A percentile compares a stretch with the other conserved stretches of the same genome.
Evolutionary conservation across 1,284 basidiomycete species (phyloP).

Genomic region (Pholiota adiposa): DNA sequence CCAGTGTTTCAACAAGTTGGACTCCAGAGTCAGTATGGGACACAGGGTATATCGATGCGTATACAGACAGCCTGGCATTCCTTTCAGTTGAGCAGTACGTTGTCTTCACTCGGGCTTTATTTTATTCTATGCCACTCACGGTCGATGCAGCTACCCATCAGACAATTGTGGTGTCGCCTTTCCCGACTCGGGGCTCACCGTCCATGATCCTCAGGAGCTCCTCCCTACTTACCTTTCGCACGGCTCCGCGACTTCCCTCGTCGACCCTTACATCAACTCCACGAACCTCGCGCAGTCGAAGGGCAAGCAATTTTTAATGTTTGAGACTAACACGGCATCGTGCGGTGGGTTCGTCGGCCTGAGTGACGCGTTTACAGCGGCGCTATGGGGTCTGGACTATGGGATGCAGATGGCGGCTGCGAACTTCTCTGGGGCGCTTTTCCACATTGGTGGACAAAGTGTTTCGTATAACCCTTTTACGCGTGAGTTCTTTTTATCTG

Average conservation of each 20-base stretch:
- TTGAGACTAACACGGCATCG: slow-evolving; percentile 82
- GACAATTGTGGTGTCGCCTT: slow-evolving; percentile 58
- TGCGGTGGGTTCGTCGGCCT: slow-evolving; percentile 83
- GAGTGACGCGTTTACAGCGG: slow-evolving; percentile 71
- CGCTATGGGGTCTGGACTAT: slow-evolving; percentile 76
- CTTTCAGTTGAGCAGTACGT: slow-evolving; percentile 60
- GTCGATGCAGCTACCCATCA: slow-evolving; percentile 47
- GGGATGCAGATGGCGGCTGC: slow-evolving; percentile 61
- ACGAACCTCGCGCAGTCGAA: slow-evolving; percentile 45
- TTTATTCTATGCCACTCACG: background rate
- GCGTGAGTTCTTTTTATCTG: slow-evolving; percentile 13
- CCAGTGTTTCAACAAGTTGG: slow-evolving; percentile 60
- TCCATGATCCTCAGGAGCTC: slow-evolving; percentile 52
- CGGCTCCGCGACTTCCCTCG: slow-evolving; percentile 47
- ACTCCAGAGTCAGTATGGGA: slow-evolving; percentile 55
- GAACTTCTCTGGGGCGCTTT: slow-evolving; percentile 61
- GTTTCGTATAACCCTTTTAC: slow-evolving; percentile 58
- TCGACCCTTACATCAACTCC: slow-evolving; percentile 53
- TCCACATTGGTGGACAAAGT: slow-evolving; percentile 71
- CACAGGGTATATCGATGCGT: slow-evolving; percentile 57
- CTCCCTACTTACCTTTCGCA: slow-evolving; percentile 66
- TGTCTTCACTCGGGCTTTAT: background rate
- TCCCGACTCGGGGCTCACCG: slow-evolving; percentile 5
- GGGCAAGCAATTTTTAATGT: slow-evolving; percentile 67
- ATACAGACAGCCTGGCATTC: slow-evolving; percentile 44